Conservation (phyloP, 495 filamentous ascomycete species). For the Acidomyces sp. region DNA sequence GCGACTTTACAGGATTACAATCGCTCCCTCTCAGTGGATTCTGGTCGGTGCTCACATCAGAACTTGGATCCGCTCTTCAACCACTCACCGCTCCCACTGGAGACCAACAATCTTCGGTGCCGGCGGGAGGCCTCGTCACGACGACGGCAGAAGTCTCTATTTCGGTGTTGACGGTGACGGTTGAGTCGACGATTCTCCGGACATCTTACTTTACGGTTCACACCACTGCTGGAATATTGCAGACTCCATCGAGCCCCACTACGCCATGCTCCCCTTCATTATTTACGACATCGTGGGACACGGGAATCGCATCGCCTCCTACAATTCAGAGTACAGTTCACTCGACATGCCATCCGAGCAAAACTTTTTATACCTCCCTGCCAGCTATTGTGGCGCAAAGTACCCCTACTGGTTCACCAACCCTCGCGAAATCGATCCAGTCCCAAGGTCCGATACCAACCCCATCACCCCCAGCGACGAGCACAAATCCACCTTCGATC, state of each 20-base stretch:
- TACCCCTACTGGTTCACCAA: not conserved
- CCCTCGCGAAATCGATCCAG: not conserved
- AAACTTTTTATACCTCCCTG: not conserved
- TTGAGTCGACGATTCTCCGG: constrained; percentile 3
- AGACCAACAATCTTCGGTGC: not conserved
- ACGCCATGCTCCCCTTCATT: not conserved
- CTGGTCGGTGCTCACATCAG: constrained; percentile 9
- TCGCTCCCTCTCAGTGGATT: not conserved
- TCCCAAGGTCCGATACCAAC: not conserved
- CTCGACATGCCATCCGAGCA: not conserved
- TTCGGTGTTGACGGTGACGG: constrained; percentile 1
- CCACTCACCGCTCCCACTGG: not conserved
- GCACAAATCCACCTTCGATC: not conserved
- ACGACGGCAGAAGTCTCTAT: constrained; percentile 3
- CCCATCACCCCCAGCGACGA: constrained; percentile 1
- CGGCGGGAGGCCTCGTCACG: not conserved
- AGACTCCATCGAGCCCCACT: not conserved
- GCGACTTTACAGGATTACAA: not conserved
- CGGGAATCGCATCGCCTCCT: not conserved
- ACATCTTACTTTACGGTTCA: constrained; percentile 5
- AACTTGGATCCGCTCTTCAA: not conserved
- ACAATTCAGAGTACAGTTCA: not conserved
- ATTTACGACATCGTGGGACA: not conserved
- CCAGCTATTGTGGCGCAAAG: not conserved
- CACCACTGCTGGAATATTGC: not conserved